phyloP scores from a whole-genome alignment of 805 yeast species.

The Metschnikowia dekortorum region DNA sequence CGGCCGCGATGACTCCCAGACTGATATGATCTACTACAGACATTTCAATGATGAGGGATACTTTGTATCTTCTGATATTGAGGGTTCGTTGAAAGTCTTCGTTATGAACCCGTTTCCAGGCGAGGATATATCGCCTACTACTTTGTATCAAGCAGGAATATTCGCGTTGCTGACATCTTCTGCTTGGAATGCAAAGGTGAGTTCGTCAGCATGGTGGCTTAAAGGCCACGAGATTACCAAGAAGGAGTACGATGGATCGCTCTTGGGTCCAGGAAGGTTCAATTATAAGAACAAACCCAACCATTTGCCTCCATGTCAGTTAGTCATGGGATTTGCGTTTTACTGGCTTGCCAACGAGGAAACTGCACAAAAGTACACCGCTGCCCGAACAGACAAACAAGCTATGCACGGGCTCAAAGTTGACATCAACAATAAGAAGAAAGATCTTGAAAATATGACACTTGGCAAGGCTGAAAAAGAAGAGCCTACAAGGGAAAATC shows the following conservation, averaged over 20 bases:
- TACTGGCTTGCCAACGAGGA: slow-evolving; percentile 67
- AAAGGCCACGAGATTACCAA: slow-evolving; percentile 65
- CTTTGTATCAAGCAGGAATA: slow-evolving; percentile 85
- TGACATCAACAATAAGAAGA: slow-evolving; percentile 33
- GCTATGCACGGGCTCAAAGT: slow-evolving; percentile 36
- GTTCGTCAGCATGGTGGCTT: slow-evolving; percentile 85
- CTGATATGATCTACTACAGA: slow-evolving; percentile 73
- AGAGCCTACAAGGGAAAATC: slow-evolving; percentile 1
- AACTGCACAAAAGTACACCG: slow-evolving; percentile 32
- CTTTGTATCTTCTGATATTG: slow-evolving; percentile 69
- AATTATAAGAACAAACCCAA: slow-evolving; percentile 51
- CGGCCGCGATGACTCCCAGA: slow-evolving; percentile 78
- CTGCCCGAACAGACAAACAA: slow-evolving; percentile 27
- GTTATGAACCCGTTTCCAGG: slow-evolving; percentile 73
- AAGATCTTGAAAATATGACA: slow-evolving; percentile 28
- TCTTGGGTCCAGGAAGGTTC: slow-evolving; percentile 61
- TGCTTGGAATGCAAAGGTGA: slow-evolving; percentile 86
- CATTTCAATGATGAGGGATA: slow-evolving; percentile 72
- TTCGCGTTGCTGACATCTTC: slow-evolving; percentile 75
- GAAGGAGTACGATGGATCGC: slow-evolving; percentile 54
- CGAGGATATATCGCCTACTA: slow-evolving; percentile 75
- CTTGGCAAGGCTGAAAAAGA: slow-evolving; percentile 5
- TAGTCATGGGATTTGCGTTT: slow-evolving; percentile 87
- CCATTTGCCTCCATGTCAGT: slow-evolving; percentile 70
- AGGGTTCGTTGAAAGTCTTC: slow-evolving; percentile 70